Conservation (phyloP, 129 eudicot genomes). For the Silybum marianum region DNA sequence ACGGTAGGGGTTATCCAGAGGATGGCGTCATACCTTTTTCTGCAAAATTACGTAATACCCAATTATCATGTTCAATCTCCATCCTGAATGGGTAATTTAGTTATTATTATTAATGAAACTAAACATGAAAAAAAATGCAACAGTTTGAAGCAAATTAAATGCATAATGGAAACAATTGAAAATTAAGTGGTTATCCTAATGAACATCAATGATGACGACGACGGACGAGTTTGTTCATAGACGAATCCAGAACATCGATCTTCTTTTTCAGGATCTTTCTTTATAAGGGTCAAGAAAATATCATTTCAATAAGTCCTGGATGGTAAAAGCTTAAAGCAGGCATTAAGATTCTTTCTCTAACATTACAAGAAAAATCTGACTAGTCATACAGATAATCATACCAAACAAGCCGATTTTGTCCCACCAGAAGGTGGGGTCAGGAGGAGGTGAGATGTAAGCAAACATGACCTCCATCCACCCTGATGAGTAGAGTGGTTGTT, state of each 20-base stretch:
- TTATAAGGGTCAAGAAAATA: slow-evolving; percentile 46
- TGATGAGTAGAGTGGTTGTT: neutral
- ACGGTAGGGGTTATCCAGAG: neutral
- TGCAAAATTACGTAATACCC: neutral
- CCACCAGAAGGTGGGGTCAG: neutral
- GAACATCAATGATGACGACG: slow-evolving; percentile 53
- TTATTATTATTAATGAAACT: neutral
- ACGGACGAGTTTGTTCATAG: slow-evolving; percentile 59
- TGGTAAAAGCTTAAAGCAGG: neutral
- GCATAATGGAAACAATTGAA: neutral
- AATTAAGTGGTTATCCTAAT: slow-evolving; percentile 4
- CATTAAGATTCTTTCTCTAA: neutral
- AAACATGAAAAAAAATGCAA: neutral
- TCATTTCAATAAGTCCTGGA: neutral
- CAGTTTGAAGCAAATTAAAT: neutral
- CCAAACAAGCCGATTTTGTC: neutral
- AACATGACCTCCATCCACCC: neutral
- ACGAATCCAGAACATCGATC: slow-evolving; percentile 85
- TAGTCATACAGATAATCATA: neutral
- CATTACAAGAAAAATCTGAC: neutral
- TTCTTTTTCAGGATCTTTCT: slow-evolving; percentile 73
- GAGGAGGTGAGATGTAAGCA: neutral
- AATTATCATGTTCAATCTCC: neutral
- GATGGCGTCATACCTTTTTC: neutral
- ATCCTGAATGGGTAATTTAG: neutral